Percentiles rank a stretch among this genome's conserved stretches.
phyloP scores from a whole-genome alignment of 2,329 filamentous ascomycete genomes.

The Cladophialophora exuberans region DNA sequence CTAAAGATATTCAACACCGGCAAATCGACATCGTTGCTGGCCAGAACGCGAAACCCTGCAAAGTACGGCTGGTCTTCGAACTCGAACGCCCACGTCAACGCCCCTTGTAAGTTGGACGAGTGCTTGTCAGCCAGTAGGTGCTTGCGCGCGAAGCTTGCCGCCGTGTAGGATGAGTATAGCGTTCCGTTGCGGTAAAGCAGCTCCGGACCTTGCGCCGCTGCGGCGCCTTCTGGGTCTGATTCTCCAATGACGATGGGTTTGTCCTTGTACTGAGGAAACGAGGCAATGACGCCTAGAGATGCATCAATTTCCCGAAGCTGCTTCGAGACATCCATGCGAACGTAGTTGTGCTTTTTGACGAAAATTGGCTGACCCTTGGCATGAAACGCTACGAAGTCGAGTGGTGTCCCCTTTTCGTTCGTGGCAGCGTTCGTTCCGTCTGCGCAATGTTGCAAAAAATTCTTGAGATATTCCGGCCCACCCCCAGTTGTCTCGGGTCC shows the following conservation, averaged over 20 bases:
- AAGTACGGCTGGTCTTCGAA: slow-evolving; percentile 8
- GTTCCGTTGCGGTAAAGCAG: background rate
- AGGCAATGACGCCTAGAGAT: slow-evolving; percentile 1
- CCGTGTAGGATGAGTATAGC: slow-evolving; percentile 3
- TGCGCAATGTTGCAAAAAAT: slow-evolving; percentile 1
- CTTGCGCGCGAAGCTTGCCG: slow-evolving; percentile 1
- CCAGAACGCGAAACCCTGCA: slow-evolving; percentile 5
- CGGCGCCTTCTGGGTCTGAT: slow-evolving; percentile 5
- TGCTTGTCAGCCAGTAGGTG: background rate
- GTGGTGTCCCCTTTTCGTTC: background rate
- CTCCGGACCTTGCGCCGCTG: slow-evolving; percentile 2
- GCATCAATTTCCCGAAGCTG: background rate
- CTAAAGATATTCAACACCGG: slow-evolving; percentile 3
- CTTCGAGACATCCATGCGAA: background rate
- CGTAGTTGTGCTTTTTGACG: background rate
- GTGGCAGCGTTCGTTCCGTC: background rate
- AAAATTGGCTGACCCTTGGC: background rate
- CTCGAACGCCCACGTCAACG: slow-evolving; percentile 3
- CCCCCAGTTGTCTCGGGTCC: slow-evolving; percentile 1
- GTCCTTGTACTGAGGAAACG: background rate
- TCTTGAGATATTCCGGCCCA: background rate
- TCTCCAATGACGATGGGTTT: slow-evolving; percentile 2
- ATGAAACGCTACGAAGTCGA: slow-evolving; percentile 3
- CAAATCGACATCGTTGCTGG: slow-evolving; percentile 1
- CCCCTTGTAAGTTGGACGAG: background rate